phyloP scores from a whole-genome alignment of 2,329 filamentous ascomycete species.

The Diplodia scrobiculata region DNA sequence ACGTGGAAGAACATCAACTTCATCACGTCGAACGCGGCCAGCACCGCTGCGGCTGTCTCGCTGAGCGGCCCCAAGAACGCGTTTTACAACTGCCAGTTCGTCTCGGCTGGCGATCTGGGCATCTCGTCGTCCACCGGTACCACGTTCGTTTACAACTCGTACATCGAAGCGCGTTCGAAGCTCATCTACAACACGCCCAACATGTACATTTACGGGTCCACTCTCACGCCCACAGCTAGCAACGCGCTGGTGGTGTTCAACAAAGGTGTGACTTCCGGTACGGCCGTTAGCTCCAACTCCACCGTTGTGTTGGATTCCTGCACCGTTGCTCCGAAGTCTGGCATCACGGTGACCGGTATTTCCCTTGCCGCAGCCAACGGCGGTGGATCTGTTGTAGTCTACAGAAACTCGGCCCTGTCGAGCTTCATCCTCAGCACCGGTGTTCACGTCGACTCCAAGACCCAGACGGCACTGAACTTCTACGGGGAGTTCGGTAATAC shows the following conservation, averaged over 20 bases:
- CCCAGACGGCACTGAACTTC: conserved; percentile 33
- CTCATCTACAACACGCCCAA: conserved; percentile 48
- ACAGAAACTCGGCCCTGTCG: conserved; percentile 46
- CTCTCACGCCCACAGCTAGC: conserved; percentile 45
- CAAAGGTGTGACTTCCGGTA: conserved; percentile 39
- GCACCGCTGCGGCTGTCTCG: conserved; percentile 38
- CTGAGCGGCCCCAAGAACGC: conserved; percentile 47
- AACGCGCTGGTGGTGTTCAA: conserved; percentile 47
- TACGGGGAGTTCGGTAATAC: conserved; percentile 50
- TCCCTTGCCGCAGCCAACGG: conserved; percentile 50
- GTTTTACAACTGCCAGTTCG: conserved; percentile 51
- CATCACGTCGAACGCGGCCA: conserved; percentile 38
- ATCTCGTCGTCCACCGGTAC: conserved; percentile 40
- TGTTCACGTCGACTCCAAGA: conserved; percentile 38
- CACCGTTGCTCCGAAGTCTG: conserved; percentile 40
- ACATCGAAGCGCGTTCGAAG: conserved; percentile 51
- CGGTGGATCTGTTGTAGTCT: conserved; percentile 47
- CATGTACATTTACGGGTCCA: conserved; percentile 50
- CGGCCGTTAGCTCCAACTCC: conserved; percentile 40
- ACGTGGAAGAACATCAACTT: conserved; percentile 49
- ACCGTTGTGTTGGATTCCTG: conserved; percentile 49
- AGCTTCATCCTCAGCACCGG: conserved; percentile 46
- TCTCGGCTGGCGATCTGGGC: conserved; percentile 43
- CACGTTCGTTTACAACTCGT: conserved; percentile 50
- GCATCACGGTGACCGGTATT: conserved; percentile 46